Evolutionary conservation across 805 yeast genomes (phyloP), one percentile per base, ranked within the genome.

Genomic region (Middelhovenomyces tepae): DNA sequence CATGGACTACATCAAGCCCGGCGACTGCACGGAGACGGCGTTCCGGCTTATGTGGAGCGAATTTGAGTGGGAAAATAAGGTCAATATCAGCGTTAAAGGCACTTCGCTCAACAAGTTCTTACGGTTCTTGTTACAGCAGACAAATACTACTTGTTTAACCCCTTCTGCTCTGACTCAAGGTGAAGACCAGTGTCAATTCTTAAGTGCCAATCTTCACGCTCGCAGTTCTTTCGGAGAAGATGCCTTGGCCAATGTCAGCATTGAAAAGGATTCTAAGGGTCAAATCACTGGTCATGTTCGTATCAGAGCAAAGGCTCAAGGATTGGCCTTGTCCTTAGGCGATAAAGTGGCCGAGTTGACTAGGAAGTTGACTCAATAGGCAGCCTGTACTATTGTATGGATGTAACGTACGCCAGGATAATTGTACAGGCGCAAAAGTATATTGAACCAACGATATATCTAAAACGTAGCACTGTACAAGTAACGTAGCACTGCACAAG

Each of bases 41-140:
- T 91, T 91, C 81, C 81, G 98, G 53, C 73, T 77, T 50, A 89
- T 87, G 97, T 91, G 99, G 99, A 85, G 86, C 56, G 96, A 87
- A 57, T 91, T 93, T 55, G 99, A 91, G 63, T 91, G 98, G 98
- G 98, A 91, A 61, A 91, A 91, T 66, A 91, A 91, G 66, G 87
- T 91, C 47, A 82, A 87, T 39, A 82, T 91, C 54, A 40, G 51
- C 22, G 40, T 51, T 16, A 38, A 44, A 15, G 20, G 47, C 22
- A 77, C 79, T 46, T 75, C 93, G 2, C 69, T 93, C 51, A 77
- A 78, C 52, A 82, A 73, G 29, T 91, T 84, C 59, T 66, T 91
- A 57, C 80, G 77, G 39, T 78, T 72, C 49, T 64, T 91, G 47
- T 63, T 82, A 62, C 64, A 68, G 37, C 87, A 84, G 30, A 91